A percentile compares a stretch with the other conserved stretches of the same genome.
Conservation (phyloP, 345 rosid genomes). For the Cardamine chenopodiifolia region DNA sequence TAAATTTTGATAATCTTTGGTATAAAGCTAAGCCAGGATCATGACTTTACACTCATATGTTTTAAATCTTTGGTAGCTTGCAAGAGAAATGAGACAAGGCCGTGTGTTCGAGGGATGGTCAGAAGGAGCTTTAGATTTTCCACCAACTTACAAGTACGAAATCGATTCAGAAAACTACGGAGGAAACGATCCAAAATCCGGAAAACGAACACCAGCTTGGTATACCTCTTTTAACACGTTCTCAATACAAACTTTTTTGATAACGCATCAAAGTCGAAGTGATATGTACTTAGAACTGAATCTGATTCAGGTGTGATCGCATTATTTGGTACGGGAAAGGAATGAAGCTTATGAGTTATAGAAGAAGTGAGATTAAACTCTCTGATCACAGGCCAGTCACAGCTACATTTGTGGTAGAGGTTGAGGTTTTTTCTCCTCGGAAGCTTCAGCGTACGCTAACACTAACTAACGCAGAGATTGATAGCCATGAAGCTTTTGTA, state of each 20-base stretch:
- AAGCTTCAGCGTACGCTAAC: constrained; percentile 87
- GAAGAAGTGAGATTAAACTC: constrained; percentile 69
- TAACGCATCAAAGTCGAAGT: neutral
- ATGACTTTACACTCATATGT: neutral
- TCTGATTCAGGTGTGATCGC: constrained; percentile 71
- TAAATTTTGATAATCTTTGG: neutral
- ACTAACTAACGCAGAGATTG: constrained; percentile 75
- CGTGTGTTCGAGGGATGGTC: constrained; percentile 86
- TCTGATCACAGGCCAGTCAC: constrained; percentile 94
- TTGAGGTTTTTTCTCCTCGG: constrained; percentile 69
- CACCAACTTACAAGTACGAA: constrained; percentile 92
- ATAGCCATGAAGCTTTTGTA: constrained; percentile 33
- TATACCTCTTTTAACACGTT: neutral
- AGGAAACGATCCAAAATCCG: constrained; percentile 62
- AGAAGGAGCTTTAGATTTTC: constrained; percentile 70
- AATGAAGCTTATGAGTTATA: constrained; percentile 71
- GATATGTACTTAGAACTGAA: neutral
- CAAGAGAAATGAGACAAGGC: constrained; percentile 68
- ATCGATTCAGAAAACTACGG: constrained; percentile 71
- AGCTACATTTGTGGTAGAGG: constrained; percentile 75
- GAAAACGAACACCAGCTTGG: constrained; percentile 91
- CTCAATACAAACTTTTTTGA: neutral
- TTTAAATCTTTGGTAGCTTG: constrained; percentile 54
- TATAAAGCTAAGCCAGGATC: neutral
- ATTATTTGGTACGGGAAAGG: constrained; percentile 84